phyloP scores from a whole-genome alignment of 805 yeast genomes.

The Ogataea parapolymorpha region DNA sequence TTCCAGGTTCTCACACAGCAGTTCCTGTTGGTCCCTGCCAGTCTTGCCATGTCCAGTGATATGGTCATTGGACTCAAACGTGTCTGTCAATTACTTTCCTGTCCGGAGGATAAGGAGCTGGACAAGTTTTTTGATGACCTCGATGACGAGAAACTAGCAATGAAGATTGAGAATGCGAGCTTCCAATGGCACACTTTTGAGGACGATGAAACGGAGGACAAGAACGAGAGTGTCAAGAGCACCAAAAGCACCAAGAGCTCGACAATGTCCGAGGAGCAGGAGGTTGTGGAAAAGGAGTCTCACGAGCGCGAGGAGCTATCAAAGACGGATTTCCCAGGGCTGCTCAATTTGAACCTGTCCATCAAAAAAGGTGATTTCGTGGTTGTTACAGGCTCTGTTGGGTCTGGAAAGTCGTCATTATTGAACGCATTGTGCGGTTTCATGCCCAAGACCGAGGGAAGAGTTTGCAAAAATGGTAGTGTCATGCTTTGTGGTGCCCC shows the following conservation, averaged over 20 bases:
- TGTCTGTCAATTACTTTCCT: conserved; percentile 49
- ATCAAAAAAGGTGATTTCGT: conserved; percentile 62
- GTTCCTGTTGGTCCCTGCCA: conserved; percentile 66
- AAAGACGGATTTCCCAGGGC: conserved; percentile 40
- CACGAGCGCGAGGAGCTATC: conserved; percentile 19
- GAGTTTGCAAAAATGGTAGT: conserved; percentile 50
- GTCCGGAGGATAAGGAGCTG: conserved; percentile 37
- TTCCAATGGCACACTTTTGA: conserved; percentile 65
- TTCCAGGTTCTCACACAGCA: conserved; percentile 60
- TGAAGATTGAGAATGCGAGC: conserved; percentile 50
- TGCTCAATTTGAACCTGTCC: conserved; percentile 47
- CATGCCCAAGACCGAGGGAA: conserved; percentile 57
- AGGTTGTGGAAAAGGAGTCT: background rate
- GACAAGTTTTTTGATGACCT: conserved; percentile 22
- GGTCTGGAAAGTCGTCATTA: conserved; percentile 77
- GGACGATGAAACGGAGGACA: conserved; percentile 28
- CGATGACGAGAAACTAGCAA: conserved; percentile 35
- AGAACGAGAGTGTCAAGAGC: conserved; percentile 1
- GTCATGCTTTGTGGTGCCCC: conserved; percentile 58
- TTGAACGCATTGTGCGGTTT: conserved; percentile 69
- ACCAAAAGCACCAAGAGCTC: background rate
- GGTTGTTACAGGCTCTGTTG: conserved; percentile 71
- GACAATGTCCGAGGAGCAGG: background rate
- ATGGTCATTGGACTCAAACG: conserved; percentile 59
- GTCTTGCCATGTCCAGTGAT: conserved; percentile 63